These are phyloP conservation scores for Mrakia hoshinonis DNA, from an alignment of 768 basidiomycete species.

Conservation along the genomic window DNA sequence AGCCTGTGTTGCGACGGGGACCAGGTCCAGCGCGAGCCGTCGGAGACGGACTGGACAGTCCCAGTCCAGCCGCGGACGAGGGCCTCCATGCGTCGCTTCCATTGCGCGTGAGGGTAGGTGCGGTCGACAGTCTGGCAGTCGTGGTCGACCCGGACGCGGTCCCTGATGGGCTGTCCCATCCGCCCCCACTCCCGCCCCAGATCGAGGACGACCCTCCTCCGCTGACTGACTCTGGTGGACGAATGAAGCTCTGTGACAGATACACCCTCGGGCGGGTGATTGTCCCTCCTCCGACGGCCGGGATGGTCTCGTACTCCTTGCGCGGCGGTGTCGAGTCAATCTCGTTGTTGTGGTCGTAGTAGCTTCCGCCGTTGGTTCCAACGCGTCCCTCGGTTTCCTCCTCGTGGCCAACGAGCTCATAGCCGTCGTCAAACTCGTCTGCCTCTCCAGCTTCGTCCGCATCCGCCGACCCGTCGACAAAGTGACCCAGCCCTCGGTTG, in stretches of 20 bases:
- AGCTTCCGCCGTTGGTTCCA: not conserved
- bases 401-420: conserved; percentile 33
- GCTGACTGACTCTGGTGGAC: not conserved
- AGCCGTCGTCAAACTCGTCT: conserved; percentile 46
- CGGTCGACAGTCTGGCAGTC: not conserved
- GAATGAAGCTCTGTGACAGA: conserved; percentile 15
- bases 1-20: not conserved
- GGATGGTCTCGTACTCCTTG: conserved; percentile 71
- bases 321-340: conserved; percentile 19
- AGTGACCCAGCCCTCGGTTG: conserved; percentile 40
- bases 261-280: conserved; percentile 41
- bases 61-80: not conserved
- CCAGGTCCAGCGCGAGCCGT: not conserved
- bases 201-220: not conserved
- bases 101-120: not conserved
- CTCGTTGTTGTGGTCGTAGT: not conserved
- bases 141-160: conserved; percentile 16
- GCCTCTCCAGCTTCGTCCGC: conserved; percentile 32
- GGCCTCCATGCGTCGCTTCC: not conserved
- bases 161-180: conserved; percentile 1
- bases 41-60: not conserved
- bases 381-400: not conserved
- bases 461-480: conserved; percentile 28
- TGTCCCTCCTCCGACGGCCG: conserved; percentile 83
- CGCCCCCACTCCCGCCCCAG: not conserved